Conservation (phyloP, 106 monocot species). For the Agapanthus africanus region DNA sequence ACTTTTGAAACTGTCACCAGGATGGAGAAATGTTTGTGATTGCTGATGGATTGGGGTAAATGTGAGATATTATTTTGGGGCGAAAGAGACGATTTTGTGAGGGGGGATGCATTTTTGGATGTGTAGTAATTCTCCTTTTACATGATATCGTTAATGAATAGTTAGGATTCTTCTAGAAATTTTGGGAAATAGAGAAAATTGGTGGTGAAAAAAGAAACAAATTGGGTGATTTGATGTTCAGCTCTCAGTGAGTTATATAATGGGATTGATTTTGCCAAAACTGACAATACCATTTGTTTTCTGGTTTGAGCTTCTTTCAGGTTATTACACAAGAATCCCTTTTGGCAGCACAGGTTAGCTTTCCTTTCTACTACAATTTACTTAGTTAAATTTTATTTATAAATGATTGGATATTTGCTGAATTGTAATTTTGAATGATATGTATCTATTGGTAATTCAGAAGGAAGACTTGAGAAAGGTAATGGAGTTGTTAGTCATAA, state of each 20-base stretch:
- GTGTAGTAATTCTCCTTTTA: background rate
- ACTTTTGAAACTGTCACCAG: background rate
- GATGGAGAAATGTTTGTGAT: background rate
- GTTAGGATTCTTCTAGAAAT: background rate
- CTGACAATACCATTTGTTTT: background rate
- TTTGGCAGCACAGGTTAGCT: constrained; percentile 64
- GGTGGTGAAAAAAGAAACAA: no score
- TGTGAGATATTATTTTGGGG: background rate
- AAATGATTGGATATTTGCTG: no score
- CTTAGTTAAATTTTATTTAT: background rate
- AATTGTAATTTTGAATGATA: background rate
- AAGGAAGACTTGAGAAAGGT: constrained; percentile 69
- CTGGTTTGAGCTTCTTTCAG: constrained; percentile 19
- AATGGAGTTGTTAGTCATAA: constrained; percentile 65
- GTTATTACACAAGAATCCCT: constrained; percentile 84
- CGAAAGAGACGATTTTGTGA: no score
- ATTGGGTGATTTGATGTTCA: no score
- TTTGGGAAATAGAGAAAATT: background rate
- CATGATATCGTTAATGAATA: background rate
- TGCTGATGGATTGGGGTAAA: background rate
- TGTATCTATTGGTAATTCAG: constrained; percentile 23
- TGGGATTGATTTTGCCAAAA: background rate
- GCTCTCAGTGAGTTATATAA: no score
- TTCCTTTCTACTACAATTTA: background rate
- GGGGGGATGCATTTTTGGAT: no score